Evolutionary conservation across 495 filamentous ascomycete genomes (phyloP).

Genomic region (Aspergillus cavernicola): DNA sequence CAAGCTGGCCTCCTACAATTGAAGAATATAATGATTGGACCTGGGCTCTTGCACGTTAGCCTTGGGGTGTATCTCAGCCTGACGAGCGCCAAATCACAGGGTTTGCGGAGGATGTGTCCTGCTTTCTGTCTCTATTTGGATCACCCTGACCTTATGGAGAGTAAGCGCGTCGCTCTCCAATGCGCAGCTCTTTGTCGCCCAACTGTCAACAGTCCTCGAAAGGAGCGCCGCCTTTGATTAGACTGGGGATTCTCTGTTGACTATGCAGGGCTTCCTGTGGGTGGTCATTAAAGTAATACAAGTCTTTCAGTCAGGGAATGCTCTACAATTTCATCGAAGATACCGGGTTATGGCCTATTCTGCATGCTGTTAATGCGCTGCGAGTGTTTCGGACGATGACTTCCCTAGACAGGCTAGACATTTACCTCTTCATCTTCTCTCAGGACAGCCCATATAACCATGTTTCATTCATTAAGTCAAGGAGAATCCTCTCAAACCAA

Average conservation of each 20-base stretch:
- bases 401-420: neutral
- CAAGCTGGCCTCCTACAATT: neutral
- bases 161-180: neutral
- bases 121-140: neutral
- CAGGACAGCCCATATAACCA: neutral
- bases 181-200: neutral
- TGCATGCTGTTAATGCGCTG: neutral
- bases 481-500: too few relatives aligned
- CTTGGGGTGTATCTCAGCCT: neutral
- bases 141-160: neutral
- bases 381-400: neutral
- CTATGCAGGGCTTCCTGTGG: neutral
- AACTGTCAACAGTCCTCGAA: neutral
- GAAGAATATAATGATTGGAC: neutral
- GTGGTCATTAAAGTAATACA: neutral
- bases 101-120: neutral
- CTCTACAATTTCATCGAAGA: neutral
- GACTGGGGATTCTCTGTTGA: neutral
- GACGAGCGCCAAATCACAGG: neutral
- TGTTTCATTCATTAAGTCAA: too few relatives aligned
- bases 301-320: neutral
- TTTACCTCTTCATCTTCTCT: neutral
- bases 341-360: neutral
- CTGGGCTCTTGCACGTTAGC: neutral
- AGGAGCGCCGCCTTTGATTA: neutral